phyloP scores from a whole-genome alignment of 2,329 filamentous ascomycete genomes.

The Metarhizium sp. region DNA sequence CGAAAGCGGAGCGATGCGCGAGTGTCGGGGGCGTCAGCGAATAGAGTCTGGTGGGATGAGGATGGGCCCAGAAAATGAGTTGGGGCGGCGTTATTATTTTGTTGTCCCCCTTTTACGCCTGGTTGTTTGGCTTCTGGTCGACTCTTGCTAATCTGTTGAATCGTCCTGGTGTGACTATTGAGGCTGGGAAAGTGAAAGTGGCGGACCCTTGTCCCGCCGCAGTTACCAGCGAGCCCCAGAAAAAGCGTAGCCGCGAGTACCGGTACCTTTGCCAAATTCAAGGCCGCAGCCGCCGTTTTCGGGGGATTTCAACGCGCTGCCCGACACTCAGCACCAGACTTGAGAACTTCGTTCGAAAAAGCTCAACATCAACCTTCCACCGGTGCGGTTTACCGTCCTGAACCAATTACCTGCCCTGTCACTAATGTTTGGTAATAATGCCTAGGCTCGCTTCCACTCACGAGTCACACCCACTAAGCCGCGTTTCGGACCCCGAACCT shows the following conservation, averaged over 20 bases:
- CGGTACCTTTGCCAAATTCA: neutral
- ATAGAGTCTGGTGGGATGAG: no score
- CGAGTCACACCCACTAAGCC: neutral
- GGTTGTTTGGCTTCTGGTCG: neutral
- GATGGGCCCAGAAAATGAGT: conserved; percentile 1
- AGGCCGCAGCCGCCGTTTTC: conserved; percentile 1
- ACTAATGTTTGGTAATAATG: no score
- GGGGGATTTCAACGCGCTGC: neutral
- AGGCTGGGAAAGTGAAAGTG: neutral
- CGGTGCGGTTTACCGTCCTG: neutral
- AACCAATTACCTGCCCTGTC: neutral
- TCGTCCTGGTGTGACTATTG: neutral
- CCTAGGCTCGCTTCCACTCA: neutral
- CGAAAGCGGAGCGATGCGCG: neutral
- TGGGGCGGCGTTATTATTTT: neutral
- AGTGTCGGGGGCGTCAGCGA: neutral
- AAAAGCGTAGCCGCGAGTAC: neutral
- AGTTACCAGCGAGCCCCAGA: neutral
- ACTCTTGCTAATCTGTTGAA: conserved; percentile 5
- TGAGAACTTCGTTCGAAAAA: neutral
- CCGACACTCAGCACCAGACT: no score
- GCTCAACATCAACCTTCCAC: neutral
- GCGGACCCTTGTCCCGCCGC: neutral
- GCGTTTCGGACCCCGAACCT: neutral
- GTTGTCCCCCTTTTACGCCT: neutral